Conservation (phyloP, 345 rosid species). For the Camelina hispida region DNA sequence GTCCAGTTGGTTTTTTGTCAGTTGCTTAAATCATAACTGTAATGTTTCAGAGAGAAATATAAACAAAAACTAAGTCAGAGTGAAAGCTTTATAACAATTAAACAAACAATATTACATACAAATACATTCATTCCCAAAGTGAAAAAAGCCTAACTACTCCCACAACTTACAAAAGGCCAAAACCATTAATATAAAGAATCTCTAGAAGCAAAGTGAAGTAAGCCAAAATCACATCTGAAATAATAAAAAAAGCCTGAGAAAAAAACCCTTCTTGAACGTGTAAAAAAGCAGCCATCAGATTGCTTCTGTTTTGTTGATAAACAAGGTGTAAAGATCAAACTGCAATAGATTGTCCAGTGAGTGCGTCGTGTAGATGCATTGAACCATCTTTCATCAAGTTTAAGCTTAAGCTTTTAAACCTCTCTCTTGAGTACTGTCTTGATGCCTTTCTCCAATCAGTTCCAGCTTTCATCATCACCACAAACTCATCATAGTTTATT, state of each 20-base stretch:
- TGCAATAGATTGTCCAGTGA: conserved; percentile 77
- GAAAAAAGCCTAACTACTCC: conserved; percentile 25
- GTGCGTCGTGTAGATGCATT: conserved; percentile 82
- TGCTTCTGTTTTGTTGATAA: conserved; percentile 28
- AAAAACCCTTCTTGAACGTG: conserved; percentile 18
- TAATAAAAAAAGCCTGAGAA: neutral
- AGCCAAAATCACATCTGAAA: conserved; percentile 31
- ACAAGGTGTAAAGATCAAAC: conserved; percentile 45
- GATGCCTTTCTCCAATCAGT: conserved; percentile 99
- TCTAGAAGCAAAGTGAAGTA: conserved; percentile 31
- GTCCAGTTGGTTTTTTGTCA: conserved; percentile 10
- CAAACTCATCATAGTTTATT: conserved; percentile 93
- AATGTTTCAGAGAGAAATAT: neutral
- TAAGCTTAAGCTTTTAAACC: conserved; percentile 93
- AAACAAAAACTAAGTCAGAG: conserved; percentile 1
- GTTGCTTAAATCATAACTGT: conserved; percentile 16
- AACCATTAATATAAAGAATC: conserved; percentile 28
- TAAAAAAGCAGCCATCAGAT: conserved; percentile 18
- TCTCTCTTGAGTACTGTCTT: conserved; percentile 94
- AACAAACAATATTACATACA: conserved; percentile 43
- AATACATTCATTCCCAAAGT: conserved; percentile 29
- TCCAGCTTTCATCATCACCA: conserved; percentile 98
- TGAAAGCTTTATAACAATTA: conserved; percentile 29
- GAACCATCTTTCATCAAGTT: conserved; percentile 98
- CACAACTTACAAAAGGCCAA: conserved; percentile 36